Base-by-base conservation (phyloP, 2,329 filamentous ascomycete genomes). In the Neoscytalidium dimidiatum region DNA sequence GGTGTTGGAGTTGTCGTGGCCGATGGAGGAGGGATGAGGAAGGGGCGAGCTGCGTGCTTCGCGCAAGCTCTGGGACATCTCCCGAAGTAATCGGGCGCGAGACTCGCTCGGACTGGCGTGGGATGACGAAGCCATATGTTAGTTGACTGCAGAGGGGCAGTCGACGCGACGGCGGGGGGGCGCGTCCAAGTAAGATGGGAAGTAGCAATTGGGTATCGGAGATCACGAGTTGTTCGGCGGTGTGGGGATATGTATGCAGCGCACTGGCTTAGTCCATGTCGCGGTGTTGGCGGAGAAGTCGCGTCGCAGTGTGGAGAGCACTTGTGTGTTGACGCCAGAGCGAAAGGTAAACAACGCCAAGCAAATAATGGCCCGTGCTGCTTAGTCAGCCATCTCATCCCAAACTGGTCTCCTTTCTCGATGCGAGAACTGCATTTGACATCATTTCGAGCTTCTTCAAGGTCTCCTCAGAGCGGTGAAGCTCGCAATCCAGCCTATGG, bases 51-150 rank as follows among this genome's bases (percentile, higher is more conserved):
- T 64, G 71, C 77, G 48, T 70, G 72, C 48, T 35, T 51, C 38
- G n/a, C 56, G 28, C 26, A 65, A 28, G 53, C 63, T 61, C 56
- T 65, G 44, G 28, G 76, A 77, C 23, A 78, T 71, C 65, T 78
- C 75, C 7, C 75, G 71, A 29, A 78, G 72, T 56, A 74, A 72
- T 63, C 75, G 75, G 67, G 74, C 74, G 69, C 77, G 77, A 67
- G 72, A 76, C 21, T 74, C 74, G 68, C 73, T 77, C 19, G 56
- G 26, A 48, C 67, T 70, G 28, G 72, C 62, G 44, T 28, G 73
- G 61, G 76, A 75, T 44, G 75, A 78, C 17, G 75, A 75, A 64
- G 77, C 73, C 75, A 78, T 77, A 56, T 23, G 46, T 51, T 51
- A 31, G 46, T 51, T 51, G n/a, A 49, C 14, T 41, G 33, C 41